Percentiles rank a stretch among this genome's conserved stretches.
Conservation (phyloP, 352 stramenopile species). For the Phytophthora colocasiae region DNA sequence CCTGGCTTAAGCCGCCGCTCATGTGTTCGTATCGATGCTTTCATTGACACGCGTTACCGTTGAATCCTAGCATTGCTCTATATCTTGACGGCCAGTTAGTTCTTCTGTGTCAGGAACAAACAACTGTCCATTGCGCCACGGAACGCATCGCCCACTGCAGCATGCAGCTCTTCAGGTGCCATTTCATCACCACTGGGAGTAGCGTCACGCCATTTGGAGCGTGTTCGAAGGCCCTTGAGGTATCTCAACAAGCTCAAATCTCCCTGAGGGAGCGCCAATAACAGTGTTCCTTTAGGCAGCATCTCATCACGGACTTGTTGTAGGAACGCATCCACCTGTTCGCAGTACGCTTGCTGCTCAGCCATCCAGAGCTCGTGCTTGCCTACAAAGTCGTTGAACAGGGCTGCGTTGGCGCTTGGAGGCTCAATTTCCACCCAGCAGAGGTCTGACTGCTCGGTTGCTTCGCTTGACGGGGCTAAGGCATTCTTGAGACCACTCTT, state of each 20-base stretch:
- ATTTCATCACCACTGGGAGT: conserved; percentile 31
- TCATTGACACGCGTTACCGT: conserved; percentile 18
- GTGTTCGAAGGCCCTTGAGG: conserved; percentile 75
- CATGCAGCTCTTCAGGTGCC: conserved; percentile 60
- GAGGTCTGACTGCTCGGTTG: conserved; percentile 44
- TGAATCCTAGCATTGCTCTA: conserved; percentile 9
- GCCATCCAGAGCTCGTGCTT: conserved; percentile 76
- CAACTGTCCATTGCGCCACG: conserved; percentile 76
- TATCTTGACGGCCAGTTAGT: conserved; percentile 16
- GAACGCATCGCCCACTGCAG: conserved; percentile 72
- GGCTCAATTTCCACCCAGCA: conserved; percentile 83
- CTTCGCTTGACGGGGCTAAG: conserved; percentile 16
- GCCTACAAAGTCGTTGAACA: conserved; percentile 66
- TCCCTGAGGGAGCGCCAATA: conserved; percentile 76
- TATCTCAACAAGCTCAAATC: conserved; percentile 77
- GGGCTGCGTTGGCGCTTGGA: conserved; percentile 31
- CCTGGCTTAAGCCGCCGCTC: conserved; percentile 8
- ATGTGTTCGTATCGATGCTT: conserved; percentile 13
- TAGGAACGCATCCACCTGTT: conserved; percentile 59
- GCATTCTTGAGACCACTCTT: conserved; percentile 41
- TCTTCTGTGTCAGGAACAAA: conserved; percentile 77
- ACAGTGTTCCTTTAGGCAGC: conserved; percentile 57
- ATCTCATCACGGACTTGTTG: conserved; percentile 48
- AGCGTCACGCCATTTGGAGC: conserved; percentile 78
- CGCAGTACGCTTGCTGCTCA: conserved; percentile 57